A percentile compares a stretch with the other conserved stretches of the same genome.
phyloP scores from a whole-genome alignment of 2,329 filamentous ascomycete species.

The Aspergillus bombycis region DNA sequence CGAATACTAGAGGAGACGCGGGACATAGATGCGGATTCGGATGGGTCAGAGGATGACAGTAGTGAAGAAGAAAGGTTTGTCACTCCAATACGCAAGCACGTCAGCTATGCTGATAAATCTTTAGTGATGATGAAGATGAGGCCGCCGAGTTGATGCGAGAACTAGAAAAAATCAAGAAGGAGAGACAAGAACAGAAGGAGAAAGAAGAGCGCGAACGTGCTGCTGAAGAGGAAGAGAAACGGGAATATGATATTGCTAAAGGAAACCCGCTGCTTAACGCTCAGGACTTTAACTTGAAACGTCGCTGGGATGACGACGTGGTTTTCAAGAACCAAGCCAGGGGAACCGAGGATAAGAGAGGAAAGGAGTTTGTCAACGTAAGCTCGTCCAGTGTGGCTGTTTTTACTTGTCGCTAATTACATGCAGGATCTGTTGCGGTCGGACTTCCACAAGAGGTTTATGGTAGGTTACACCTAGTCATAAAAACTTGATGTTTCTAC shows the following conservation, averaged over 20 bases:
- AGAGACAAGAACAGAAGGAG: slow-evolving; percentile 79
- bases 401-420: slow-evolving; percentile 25
- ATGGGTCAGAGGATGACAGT: slow-evolving; percentile 62
- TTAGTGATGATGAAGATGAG: slow-evolving; percentile 73
- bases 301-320: slow-evolving; percentile 94
- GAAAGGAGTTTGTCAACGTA: slow-evolving; percentile 97
- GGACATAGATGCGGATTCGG: slow-evolving; percentile 82
- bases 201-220: slow-evolving; percentile 79
- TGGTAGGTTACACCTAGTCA: slow-evolving; percentile 55
- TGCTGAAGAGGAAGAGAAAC: slow-evolving; percentile 78
- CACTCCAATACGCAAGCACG: background rate
- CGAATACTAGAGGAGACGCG: slow-evolving; percentile 85
- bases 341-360: slow-evolving; percentile 87
- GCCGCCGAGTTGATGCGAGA: slow-evolving; percentile 89
- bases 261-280: slow-evolving; percentile 90
- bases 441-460: slow-evolving; percentile 97
- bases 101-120: slow-evolving; percentile 34
- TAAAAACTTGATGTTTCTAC: background rate
- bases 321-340: slow-evolving; percentile 99
- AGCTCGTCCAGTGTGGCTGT: slow-evolving; percentile 32
- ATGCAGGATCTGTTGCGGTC: slow-evolving; percentile 79
- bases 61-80: slow-evolving; percentile 63
- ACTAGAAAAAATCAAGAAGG: slow-evolving; percentile 88
- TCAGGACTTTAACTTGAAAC: slow-evolving; percentile 86
- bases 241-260: slow-evolving; percentile 84